Percentiles rank a stretch among this genome's conserved stretches.
phyloP scores from a whole-genome alignment of 2,329 filamentous ascomycete genomes.

The Fusarium annulatum region DNA sequence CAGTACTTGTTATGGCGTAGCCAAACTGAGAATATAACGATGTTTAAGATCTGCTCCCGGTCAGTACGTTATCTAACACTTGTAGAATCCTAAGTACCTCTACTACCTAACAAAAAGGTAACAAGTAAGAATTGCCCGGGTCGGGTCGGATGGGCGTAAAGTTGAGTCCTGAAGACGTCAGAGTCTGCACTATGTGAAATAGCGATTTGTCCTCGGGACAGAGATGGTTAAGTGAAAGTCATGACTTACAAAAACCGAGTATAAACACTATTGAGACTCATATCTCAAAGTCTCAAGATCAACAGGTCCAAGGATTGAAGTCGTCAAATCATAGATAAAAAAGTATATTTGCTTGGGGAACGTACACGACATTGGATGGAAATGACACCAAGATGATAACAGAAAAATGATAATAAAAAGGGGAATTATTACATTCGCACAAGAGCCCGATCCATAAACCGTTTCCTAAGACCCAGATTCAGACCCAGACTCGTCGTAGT shows the following conservation, averaged over 20 bases:
- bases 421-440: conserved; percentile 62
- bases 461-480: conserved; percentile 36
- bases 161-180: neutral
- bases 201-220: neutral
- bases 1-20: neutral
- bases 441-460: conserved; percentile 49
- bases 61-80: neutral
- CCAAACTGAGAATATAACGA: neutral
- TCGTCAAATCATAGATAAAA: conserved; percentile 28
- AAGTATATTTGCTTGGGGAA: conserved; percentile 41
- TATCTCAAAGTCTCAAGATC: neutral
- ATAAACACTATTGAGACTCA: no score
- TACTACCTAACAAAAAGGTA: neutral
- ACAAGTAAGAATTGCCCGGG: neutral
- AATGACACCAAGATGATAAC: conserved; percentile 39
- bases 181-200: neutral
- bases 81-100: neutral
- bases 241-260: neutral
- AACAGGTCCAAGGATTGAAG: neutral
- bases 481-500: conserved; percentile 43
- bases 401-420: conserved; percentile 51
- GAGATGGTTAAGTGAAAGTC: neutral
- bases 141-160: neutral
- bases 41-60: neutral
- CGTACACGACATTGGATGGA: conserved; percentile 41